phyloP scores from a whole-genome alignment of 2,329 filamentous ascomycete species.

The Penicillium crustosum region DNA sequence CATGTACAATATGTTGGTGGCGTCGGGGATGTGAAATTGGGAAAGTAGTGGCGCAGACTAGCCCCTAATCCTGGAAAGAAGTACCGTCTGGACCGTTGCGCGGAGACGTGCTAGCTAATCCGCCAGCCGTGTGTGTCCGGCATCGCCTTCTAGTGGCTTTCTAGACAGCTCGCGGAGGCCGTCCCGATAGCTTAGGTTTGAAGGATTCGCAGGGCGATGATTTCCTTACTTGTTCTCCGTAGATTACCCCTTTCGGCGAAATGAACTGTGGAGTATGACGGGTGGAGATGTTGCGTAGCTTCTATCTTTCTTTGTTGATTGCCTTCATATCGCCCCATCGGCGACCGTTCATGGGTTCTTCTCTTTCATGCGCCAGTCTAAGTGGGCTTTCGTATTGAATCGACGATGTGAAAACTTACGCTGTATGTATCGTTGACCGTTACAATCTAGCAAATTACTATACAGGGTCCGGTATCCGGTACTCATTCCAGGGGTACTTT shows the following conservation, averaged over 20 bases:
- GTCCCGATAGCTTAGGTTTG: conserved; percentile 10
- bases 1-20: conserved; percentile 8
- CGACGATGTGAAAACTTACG: neutral
- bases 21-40: conserved; percentile 12
- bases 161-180: conserved; percentile 12
- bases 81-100: conserved; percentile 19
- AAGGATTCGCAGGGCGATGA: neutral
- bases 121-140: neutral
- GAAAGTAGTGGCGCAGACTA: conserved; percentile 11
- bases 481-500: neutral
- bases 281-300: conserved; percentile 1
- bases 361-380: neutral
- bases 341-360: conserved; percentile 1
- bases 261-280: conserved; percentile 12
- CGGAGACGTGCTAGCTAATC: conserved; percentile 15
- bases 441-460: conserved; percentile 3
- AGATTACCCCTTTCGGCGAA: neutral
- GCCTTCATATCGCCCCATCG: conserved; percentile 1
- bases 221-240: neutral
- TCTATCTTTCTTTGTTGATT: conserved; percentile 9
- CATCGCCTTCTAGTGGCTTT: conserved; percentile 6
- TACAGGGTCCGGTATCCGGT: neutral
- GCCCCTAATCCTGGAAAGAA: conserved; percentile 6
- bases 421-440: conserved; percentile 1
- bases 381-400: conserved; percentile 5